Conservation (phyloP, 192 early-diverging fungal genomes). For the Diversispora eburnea region DNA sequence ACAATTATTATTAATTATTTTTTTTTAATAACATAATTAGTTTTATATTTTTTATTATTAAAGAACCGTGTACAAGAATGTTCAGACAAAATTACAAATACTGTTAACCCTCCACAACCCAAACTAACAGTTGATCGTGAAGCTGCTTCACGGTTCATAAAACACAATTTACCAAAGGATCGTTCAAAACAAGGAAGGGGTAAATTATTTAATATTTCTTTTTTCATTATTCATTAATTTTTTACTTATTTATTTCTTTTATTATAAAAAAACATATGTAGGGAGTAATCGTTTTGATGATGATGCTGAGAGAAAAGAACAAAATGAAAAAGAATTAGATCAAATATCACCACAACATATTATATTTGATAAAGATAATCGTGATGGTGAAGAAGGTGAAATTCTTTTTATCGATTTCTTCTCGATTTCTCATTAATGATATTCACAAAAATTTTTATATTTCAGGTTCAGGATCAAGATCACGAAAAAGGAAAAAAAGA, state of each 20-base stretch:
- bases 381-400: no score
- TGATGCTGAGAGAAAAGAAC: background rate
- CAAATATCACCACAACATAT: no score
- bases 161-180: constrained; percentile 1
- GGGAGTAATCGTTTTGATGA: background rate
- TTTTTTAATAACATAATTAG: background rate
- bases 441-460: no score
- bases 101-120: constrained; percentile 3
- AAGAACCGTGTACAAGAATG: background rate
- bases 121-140: background rate
- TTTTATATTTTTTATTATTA: background rate
- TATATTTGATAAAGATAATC: no score
- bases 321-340: background rate
- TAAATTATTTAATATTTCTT: background rate
- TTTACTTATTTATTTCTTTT: background rate
- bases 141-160: background rate
- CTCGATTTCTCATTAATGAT: no score
- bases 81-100: background rate
- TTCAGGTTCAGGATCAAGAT: no score
- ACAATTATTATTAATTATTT: no score
- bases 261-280: background rate
- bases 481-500: no score
- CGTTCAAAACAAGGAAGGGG: background rate
- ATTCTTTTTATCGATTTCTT: no score
- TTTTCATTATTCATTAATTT: background rate